These are phyloP conservation scores for Mortierella sp. DNA, from an alignment of 371 early-diverging fungal genomes.

Conservation along the genomic window DNA sequence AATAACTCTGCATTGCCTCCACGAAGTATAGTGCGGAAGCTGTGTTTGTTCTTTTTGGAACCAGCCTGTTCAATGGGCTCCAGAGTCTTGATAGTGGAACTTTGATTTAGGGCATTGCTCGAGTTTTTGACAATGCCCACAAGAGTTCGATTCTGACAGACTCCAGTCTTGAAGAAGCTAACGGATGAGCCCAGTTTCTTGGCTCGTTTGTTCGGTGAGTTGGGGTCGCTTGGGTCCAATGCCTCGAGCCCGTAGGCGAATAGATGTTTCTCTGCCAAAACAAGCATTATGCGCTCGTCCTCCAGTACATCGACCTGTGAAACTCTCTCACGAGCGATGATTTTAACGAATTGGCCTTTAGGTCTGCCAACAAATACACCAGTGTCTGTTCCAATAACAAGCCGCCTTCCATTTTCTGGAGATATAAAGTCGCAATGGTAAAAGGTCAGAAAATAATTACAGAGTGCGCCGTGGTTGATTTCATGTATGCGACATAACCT, in stretches of 20 bases:
- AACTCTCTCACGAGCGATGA: conserved; percentile 84
- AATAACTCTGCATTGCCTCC: conserved; percentile 67
- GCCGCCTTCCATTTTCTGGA: conserved; percentile 70
- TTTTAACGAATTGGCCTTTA: conserved; percentile 61
- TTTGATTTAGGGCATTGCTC: conserved; percentile 65
- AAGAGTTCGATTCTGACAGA: conserved; percentile 75
- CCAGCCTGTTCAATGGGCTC: conserved; percentile 74
- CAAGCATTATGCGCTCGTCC: conserved; percentile 77
- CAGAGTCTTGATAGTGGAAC: conserved; percentile 79
- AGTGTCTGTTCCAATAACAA: conserved; percentile 87
- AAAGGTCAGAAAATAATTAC: background rate
- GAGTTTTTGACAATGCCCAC: conserved; percentile 81
- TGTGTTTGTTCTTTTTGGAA: conserved; percentile 66
- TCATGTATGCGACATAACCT: conserved; percentile 20
- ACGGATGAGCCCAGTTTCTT: conserved; percentile 84
- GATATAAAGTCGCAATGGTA: background rate
- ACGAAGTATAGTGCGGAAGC: conserved; percentile 61
- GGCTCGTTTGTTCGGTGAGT: conserved; percentile 61
- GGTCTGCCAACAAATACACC: conserved; percentile 78
- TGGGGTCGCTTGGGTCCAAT: conserved; percentile 62
- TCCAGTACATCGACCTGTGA: conserved; percentile 90
- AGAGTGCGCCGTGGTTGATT: no score
- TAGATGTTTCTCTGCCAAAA: conserved; percentile 87
- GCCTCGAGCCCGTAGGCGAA: conserved; percentile 82
- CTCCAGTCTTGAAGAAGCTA: conserved; percentile 87